Evolutionary conservation across 768 basidiomycete species (phyloP).

Genomic region (Mycena haematopus): DNA sequence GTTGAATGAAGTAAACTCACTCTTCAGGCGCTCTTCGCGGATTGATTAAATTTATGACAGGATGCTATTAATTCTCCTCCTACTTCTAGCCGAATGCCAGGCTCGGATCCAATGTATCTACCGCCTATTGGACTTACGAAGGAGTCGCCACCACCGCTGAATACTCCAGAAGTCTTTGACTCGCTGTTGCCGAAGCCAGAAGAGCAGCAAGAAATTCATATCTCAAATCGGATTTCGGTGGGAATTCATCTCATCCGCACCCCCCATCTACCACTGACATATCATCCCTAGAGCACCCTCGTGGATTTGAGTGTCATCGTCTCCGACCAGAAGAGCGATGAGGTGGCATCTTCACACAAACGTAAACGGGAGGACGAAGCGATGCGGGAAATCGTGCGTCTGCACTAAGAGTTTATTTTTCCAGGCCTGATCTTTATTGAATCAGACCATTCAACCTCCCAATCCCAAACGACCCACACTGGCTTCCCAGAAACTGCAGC

Average conservation of each 20-base stretch:
- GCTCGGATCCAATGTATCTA: constrained; percentile 20
- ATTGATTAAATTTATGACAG: background rate
- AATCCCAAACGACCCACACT: constrained; percentile 67
- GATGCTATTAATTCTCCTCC: constrained; percentile 3
- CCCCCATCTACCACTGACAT: background rate
- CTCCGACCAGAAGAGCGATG: background rate
- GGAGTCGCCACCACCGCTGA: background rate
- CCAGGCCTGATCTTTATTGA: background rate
- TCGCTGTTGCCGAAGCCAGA: background rate
- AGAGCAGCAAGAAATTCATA: background rate
- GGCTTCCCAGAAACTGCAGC: constrained; percentile 63
- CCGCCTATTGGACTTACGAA: constrained; percentile 4
- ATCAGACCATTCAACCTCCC: constrained; percentile 41
- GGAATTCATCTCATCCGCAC: background rate
- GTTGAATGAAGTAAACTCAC: constrained; percentile 9
- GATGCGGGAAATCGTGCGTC: constrained; percentile 7
- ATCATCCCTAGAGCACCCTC: background rate
- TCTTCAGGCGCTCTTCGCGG: background rate
- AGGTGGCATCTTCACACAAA: constrained; percentile 1
- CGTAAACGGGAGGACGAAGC: constrained; percentile 26
- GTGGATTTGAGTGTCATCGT: background rate
- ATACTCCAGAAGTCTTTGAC: background rate
- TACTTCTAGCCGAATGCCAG: constrained; percentile 24
- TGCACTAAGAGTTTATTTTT: background rate
- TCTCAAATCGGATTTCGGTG: background rate